Evolutionary conservation across 192 early-diverging fungal species (phyloP), one percentile per base, ranked within the genome.

Genomic region (Dissophora ornata): DNA sequence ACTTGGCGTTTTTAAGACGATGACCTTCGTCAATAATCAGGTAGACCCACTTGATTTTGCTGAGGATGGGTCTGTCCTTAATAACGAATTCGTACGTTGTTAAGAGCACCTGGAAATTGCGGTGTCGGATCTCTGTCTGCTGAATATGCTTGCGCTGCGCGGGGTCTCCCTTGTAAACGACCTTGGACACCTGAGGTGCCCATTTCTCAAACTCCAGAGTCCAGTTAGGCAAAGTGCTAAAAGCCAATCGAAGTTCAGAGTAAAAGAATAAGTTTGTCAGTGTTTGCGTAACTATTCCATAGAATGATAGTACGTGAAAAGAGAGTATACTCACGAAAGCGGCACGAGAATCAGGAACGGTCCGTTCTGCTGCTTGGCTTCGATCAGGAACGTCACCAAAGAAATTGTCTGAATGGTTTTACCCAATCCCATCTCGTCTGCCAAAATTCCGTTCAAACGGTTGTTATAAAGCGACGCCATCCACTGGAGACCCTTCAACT

Each of bases 381-480:
- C 98, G 66, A 98, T 95, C 57, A 99, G 79, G 78, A 97, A 97
- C 22, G 96, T 96, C 57, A 98, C 90, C 42, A 99, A 86, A 48
- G 95, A 95, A 46, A 99, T 93, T 25, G 98, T 98, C 81, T 99
- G 98, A 75, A 99, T 93, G 15, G 90, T 93, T 80, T 93, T 92
- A 36, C 92, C 92, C 36, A 92, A 80, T 53, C 91, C 94, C 95
- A 98, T 98, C 82, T 96, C 94, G 75, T 98, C 97, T 50, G 97
- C 97, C 59, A 99, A 71, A 68, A 99, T 98, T 46, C 98, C 98
- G 79, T 99, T 99, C 32, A 99, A 83, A 49, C 94, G 81, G 81
- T 99, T 99, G 80, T 99, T 99, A 84, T 98, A 99, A 48, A 99
- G 82, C 18, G 96, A 97, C 24, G 98, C 94, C 97, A 99, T 98